Evolutionary conservation across 2,329 filamentous ascomycete genomes (phyloP).

Genomic region (Colletotrichum godetiae): DNA sequence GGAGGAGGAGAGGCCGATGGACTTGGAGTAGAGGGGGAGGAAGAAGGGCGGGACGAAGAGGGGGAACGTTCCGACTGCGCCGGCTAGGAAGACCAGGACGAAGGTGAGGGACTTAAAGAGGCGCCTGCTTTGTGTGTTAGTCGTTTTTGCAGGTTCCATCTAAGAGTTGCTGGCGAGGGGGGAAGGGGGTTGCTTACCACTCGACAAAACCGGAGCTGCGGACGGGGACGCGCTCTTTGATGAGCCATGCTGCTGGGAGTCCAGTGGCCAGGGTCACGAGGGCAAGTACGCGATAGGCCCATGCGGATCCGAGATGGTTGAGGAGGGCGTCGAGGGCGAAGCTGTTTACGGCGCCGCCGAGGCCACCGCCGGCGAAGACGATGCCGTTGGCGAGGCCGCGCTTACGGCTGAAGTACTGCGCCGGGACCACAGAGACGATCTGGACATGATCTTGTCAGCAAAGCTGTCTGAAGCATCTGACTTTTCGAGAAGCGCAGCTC

Average conservation of each 20-base stretch:
- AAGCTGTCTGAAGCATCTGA: too few species aligned
- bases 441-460: conserved; percentile 22
- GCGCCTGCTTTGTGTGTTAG: conserved; percentile 47
- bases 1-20: conserved; percentile 63
- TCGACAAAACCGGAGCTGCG: conserved; percentile 57
- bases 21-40: conserved; percentile 65
- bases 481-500: background rate
- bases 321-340: conserved; percentile 62
- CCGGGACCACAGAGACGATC: conserved; percentile 59
- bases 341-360: conserved; percentile 65
- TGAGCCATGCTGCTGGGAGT: conserved; percentile 64
- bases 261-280: conserved; percentile 64
- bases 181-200: conserved; percentile 50
- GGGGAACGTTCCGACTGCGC: conserved; percentile 68
- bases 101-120: conserved; percentile 66
- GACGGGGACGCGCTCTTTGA: conserved; percentile 58
- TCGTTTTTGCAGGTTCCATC: background rate
- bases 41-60: conserved; percentile 72
- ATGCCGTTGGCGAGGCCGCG: conserved; percentile 67
- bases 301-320: conserved; percentile 55
- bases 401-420: conserved; percentile 66
- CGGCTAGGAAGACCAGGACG: conserved; percentile 62
- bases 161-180: background rate
- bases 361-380: conserved; percentile 63
- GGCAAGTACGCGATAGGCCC: conserved; percentile 65